Evolutionary conservation across 768 basidiomycete genomes (phyloP).

Genomic region (Auriculariales sp.): DNA sequence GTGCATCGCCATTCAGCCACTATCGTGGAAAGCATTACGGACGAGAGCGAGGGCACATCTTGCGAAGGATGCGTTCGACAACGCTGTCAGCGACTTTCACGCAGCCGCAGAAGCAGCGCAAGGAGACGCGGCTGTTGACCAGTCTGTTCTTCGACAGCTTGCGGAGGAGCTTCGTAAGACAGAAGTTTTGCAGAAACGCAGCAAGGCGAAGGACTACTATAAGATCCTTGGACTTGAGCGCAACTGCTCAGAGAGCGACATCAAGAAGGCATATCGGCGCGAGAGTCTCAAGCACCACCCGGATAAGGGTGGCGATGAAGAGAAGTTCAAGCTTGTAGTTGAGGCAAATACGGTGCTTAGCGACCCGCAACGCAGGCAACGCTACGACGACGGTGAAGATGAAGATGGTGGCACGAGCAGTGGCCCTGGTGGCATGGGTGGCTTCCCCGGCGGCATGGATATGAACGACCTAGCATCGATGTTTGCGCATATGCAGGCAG

Average conservation of each 20-base stretch:
- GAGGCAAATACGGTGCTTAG: slow-evolving; percentile 77
- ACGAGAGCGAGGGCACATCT: slow-evolving; percentile 73
- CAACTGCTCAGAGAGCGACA: slow-evolving; percentile 37
- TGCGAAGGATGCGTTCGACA: slow-evolving; percentile 60
- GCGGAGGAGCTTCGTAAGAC: slow-evolving; percentile 63
- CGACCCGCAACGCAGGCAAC: slow-evolving; percentile 52
- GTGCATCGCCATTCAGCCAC: slow-evolving; percentile 45
- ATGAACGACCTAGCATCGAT: slow-evolving; percentile 6
- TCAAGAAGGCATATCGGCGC: slow-evolving; percentile 84
- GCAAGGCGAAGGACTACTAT: slow-evolving; percentile 85
- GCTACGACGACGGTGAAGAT: slow-evolving; percentile 74
- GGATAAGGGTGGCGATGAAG: slow-evolving; percentile 69
- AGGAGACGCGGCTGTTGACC: slow-evolving; percentile 42
- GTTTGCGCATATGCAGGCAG: slow-evolving; percentile 5
- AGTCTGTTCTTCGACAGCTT: slow-evolving; percentile 31
- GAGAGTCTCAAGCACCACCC: slow-evolving; percentile 40
- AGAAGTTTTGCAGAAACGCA: slow-evolving; percentile 66
- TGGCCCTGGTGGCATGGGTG: slow-evolving; percentile 4
- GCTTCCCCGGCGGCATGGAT: slow-evolving; percentile 5
- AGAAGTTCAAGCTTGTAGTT: slow-evolving; percentile 83
- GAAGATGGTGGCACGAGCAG: slow-evolving; percentile 43
- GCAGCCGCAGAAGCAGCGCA: slow-evolving; percentile 61
- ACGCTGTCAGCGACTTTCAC: slow-evolving; percentile 61
- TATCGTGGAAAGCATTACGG: slow-evolving; percentile 73
- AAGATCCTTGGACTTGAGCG: slow-evolving; percentile 41